Evolutionary conservation across 768 basidiomycete genomes (phyloP).

Genomic region (Amanita rimosa): DNA sequence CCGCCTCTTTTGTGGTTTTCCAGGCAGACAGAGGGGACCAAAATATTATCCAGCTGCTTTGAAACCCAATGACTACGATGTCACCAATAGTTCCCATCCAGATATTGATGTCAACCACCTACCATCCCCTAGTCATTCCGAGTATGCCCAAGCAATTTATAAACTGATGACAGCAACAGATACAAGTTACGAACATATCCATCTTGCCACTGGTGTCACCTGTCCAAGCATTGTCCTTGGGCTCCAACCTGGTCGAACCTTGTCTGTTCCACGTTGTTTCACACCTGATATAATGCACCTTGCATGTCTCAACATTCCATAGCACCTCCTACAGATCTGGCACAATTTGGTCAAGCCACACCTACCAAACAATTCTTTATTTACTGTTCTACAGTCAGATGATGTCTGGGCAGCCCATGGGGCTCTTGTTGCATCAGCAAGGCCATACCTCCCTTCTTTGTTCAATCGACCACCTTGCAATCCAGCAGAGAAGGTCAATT

Average conservation of each 20-base stretch:
- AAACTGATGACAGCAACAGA: not conserved
- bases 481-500: too few relatives aligned
- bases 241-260: conserved; percentile 11
- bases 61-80: not conserved
- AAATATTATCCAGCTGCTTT: not conserved
- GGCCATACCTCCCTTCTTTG: not conserved
- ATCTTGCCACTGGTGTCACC: conserved; percentile 21
- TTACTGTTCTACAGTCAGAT: not conserved
- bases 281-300: conserved; percentile 33
- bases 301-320: conserved; percentile 20
- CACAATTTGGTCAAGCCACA: conserved; percentile 15
- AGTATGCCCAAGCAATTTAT: not conserved
- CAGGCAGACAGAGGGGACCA: too few relatives aligned
- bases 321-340: conserved; percentile 25
- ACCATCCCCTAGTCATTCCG: not conserved
- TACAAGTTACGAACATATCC: conserved; percentile 12
- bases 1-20: too few relatives aligned
- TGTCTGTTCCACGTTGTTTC: conserved; percentile 24
- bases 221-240: conserved; percentile 26
- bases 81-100: not conserved
- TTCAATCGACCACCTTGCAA: too few relatives aligned
- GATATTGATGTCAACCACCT: conserved; percentile 1
- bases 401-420: not conserved
- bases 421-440: not conserved
- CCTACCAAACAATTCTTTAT: conserved; percentile 13